Conservation (phyloP, 805 yeast genomes). For the Ogataea paraovalis region DNA sequence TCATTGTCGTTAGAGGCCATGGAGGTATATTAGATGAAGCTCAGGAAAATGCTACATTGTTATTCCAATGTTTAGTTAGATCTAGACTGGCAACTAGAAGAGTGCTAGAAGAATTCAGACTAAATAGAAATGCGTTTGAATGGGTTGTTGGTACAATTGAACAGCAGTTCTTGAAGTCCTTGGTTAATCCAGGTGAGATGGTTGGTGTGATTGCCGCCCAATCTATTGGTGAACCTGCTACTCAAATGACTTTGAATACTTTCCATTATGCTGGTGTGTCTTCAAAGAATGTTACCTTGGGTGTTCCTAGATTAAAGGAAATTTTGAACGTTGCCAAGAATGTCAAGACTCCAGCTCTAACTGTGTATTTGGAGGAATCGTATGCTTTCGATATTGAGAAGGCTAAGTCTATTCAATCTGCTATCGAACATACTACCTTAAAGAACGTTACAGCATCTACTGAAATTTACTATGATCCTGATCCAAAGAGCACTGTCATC, state of each 20-base stretch:
- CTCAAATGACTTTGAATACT: slow-evolving; percentile 95
- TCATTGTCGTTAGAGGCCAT: slow-evolving; percentile 79
- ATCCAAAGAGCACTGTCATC: slow-evolving; percentile 94
- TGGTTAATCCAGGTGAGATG: slow-evolving; percentile 97
- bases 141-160: slow-evolving; percentile 96
- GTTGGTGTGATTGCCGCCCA: slow-evolving; percentile 98
- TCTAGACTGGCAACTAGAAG: slow-evolving; percentile 90
- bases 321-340: slow-evolving; percentile 97
- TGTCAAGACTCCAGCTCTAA: slow-evolving; percentile 98
- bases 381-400: slow-evolving; percentile 84
- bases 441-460: slow-evolving; percentile 96
- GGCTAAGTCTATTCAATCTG: slow-evolving; percentile 94
- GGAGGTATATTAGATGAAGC: slow-evolving; percentile 74
- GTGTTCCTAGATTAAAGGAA: slow-evolving; percentile 97
- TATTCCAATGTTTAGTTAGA: slow-evolving; percentile 89
- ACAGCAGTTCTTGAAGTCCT: slow-evolving; percentile 84
- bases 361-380: slow-evolving; percentile 82
- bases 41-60: slow-evolving; percentile 83
- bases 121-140: slow-evolving; percentile 82
- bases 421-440: slow-evolving; percentile 93
- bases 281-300: slow-evolving; percentile 91
- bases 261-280: slow-evolving; percentile 99
- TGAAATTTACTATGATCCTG: slow-evolving; percentile 96
- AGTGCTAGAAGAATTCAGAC: slow-evolving; percentile 83
- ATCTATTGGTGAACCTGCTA: slow-evolving; percentile 97